Evolutionary conservation across 208 protist species (phyloP).

Genomic region (Trypanosoma congolense): DNA sequence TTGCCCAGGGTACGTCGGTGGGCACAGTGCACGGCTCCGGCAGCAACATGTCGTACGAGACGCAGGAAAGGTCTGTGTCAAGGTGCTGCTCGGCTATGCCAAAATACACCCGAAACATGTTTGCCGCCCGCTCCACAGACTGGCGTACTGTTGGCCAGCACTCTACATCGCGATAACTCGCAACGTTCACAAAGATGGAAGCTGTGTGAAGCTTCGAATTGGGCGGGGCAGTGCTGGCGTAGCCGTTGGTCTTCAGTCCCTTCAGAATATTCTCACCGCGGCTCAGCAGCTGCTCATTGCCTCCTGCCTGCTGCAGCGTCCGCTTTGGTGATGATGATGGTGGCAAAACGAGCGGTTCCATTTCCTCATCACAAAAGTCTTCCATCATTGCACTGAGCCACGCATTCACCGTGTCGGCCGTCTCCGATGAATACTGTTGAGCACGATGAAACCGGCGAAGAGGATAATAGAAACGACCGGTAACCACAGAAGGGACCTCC

Average conservation of each 20-base stretch:
- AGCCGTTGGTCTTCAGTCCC: background rate
- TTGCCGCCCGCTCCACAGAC: slow-evolving; percentile 56
- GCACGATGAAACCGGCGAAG: slow-evolving; percentile 36
- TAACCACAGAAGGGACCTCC: slow-evolving; percentile 10
- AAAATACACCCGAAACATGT: slow-evolving; percentile 63
- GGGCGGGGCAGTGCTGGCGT: background rate
- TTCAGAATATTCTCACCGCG: background rate
- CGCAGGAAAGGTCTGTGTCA: slow-evolving; percentile 36
- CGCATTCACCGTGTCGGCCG: slow-evolving; percentile 22
- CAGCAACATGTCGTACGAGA: slow-evolving; percentile 24
- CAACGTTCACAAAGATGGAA: slow-evolving; percentile 88
- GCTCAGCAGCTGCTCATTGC: background rate
- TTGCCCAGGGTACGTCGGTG: background rate
- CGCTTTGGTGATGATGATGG: no score
- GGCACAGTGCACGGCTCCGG: slow-evolving; percentile 11
- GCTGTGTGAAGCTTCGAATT: slow-evolving; percentile 9
- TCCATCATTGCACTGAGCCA: slow-evolving; percentile 48
- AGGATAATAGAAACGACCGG: slow-evolving; percentile 31
- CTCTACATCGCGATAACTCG: slow-evolving; percentile 85
- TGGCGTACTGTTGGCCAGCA: slow-evolving; percentile 72
- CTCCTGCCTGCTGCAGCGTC: slow-evolving; percentile 6
- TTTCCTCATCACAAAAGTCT: slow-evolving; percentile 20
- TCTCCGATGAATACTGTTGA: slow-evolving; percentile 29
- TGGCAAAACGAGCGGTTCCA: slow-evolving; percentile 10
- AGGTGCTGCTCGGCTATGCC: slow-evolving; percentile 83